phyloP scores from a whole-genome alignment of 805 yeast species.

The Ogataea zsoltii region DNA sequence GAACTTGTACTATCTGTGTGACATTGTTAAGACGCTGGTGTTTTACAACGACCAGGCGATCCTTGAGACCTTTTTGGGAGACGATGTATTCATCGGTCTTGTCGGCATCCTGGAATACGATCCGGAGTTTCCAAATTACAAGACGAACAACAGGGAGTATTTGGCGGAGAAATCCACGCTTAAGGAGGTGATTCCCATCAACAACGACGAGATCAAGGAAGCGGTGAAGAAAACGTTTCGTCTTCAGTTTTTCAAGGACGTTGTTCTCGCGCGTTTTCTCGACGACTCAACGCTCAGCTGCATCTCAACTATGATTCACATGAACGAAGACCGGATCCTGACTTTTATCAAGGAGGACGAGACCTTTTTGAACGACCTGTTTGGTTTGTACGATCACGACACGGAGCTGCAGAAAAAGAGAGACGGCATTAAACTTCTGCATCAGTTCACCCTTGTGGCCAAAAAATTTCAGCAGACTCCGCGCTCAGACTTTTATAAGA shows the following conservation, averaged over 20 bases:
- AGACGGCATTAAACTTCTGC: conserved; percentile 76
- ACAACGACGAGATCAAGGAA: conserved; percentile 46
- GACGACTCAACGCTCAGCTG: conserved; percentile 79
- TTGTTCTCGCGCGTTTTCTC: conserved; percentile 74
- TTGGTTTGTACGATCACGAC: conserved; percentile 50
- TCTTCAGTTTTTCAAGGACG: conserved; percentile 81
- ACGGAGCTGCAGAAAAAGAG: conserved; percentile 37
- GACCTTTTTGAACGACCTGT: conserved; percentile 57
- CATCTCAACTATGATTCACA: conserved; percentile 64
- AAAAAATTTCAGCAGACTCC: conserved; percentile 63
- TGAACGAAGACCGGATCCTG: conserved; percentile 68
- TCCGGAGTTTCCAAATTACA: conserved; percentile 76
- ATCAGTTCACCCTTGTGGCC: conserved; percentile 77
- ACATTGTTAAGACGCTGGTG: conserved; percentile 68
- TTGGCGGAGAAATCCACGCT: conserved; percentile 57
- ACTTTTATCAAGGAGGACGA: conserved; percentile 53
- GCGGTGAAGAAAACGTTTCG: conserved; percentile 75
- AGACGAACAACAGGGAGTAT: conserved; percentile 77
- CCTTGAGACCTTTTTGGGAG: conserved; percentile 57
- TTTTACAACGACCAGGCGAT: conserved; percentile 69
- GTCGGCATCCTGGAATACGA: conserved; percentile 88
- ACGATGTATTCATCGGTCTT: conserved; percentile 54
- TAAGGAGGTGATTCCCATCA: conserved; percentile 70
- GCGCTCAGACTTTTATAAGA: conserved; percentile 62
- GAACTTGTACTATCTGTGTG: conserved; percentile 66